phyloP scores from a whole-genome alignment of 2,329 filamentous ascomycete species.

The Beauveria sp. region DNA sequence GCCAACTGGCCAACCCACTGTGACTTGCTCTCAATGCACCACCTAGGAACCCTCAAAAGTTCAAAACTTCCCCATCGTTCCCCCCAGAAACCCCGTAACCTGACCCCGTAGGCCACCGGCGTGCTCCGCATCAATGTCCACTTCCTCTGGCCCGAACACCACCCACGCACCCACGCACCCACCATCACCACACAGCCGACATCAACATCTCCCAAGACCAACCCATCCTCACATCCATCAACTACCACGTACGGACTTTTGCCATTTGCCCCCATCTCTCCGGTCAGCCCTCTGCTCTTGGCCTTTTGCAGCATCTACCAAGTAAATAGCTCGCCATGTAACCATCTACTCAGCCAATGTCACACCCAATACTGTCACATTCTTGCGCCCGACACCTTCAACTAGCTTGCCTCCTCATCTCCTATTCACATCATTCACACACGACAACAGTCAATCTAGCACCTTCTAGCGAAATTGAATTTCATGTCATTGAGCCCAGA shows the following conservation, averaged over 20 bases:
- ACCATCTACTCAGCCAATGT: neutral
- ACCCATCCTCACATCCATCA: neutral
- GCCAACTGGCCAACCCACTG: neutral
- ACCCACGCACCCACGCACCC: neutral
- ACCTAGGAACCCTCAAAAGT: neutral
- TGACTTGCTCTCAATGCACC: neutral
- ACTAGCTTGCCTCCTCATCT: neutral
- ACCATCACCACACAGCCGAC: neutral
- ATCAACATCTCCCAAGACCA: neutral
- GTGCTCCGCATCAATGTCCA: conserved; percentile 8
- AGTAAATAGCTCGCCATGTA: neutral
- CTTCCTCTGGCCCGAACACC: conserved; percentile 11
- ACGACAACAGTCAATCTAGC: neutral
- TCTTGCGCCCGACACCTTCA: neutral
- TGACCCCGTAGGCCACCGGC: conserved; percentile 3
- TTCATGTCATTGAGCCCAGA: conserved; percentile 11
- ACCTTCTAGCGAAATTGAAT: neutral
- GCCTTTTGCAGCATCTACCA: neutral
- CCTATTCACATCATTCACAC: neutral
- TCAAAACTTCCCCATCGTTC: neutral
- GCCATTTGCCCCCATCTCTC: neutral
- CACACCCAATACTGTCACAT: neutral
- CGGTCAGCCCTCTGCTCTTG: neutral
- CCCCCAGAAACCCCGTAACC: neutral
- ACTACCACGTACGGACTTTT: neutral